phyloP scores from a whole-genome alignment of 257 asterid species.

The Osmanthus fragrans region DNA sequence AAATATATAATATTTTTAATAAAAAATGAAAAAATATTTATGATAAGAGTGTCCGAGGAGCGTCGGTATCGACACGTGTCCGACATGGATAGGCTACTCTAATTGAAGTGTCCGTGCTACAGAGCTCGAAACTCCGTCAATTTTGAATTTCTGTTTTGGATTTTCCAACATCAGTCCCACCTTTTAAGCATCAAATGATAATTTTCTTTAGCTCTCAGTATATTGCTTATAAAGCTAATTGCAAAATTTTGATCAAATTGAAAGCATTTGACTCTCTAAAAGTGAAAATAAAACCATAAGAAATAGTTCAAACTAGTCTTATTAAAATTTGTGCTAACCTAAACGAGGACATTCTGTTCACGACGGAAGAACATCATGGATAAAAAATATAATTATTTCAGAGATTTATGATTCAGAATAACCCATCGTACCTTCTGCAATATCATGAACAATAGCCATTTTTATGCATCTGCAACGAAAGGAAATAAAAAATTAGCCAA shows the following conservation, averaged over 20 bases:
- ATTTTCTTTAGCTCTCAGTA: neutral
- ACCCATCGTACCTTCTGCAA: constrained; percentile 1
- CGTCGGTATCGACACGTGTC: too few species aligned
- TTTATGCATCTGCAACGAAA: constrained; percentile 73
- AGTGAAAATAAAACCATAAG: neutral
- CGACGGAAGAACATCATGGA: neutral
- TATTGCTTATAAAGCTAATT: neutral
- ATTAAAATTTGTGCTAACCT: neutral
- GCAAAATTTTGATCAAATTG: neutral
- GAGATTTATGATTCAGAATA: neutral
- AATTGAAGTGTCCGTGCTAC: too few species aligned
- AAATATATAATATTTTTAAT: too few species aligned
- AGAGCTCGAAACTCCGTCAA: neutral
- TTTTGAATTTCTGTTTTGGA: neutral
- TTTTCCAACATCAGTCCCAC: neutral
- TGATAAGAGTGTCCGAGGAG: too few species aligned
- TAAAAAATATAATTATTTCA: neutral
- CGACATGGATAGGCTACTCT: too few species aligned
- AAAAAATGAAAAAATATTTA: too few species aligned
- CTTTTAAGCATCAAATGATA: neutral
- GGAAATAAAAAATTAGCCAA: constrained; percentile 5
- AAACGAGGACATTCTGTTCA: neutral
- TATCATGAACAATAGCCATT: constrained; percentile 59
- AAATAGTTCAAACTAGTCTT: neutral
- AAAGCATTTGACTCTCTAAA: neutral